Evolutionary conservation across 305 asterid species (phyloP), one percentile per base, ranked within the genome.

Genomic region (Caryopteris hybrid): DNA sequence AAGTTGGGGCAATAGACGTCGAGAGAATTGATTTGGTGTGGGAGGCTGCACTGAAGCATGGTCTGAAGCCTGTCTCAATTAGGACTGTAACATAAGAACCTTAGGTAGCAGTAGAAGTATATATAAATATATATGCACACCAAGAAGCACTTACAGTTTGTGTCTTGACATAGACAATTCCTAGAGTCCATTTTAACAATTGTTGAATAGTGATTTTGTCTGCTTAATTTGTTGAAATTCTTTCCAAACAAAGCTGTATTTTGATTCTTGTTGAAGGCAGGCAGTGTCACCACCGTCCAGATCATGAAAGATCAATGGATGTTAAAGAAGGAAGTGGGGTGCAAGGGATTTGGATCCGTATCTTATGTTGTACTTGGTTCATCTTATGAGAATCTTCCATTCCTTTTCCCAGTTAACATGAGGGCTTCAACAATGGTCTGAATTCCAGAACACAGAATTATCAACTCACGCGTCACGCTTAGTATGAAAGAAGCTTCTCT

Each of bases 1-100:
- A 92, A 70, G 98, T 89, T 8, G 98, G 96, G 62, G 95, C 98
- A 0, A 82, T 92, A 39, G 96, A 92, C 17, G 88, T 89, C 8
- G 85, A 85, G 36, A 72, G 90, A 48, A 92, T 92, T 45, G 96
- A 92, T 48, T 1, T 81, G 8, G 98, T 89, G 25, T 92, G 98
- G 96, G 75, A 82, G 8, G 95, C 98, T 69, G 98, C 98, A 64
- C 1, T 89, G 42, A 92, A 81, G 65, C 95, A 86, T 77, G 96
- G 98, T 2, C 66, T 92, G 17, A 89, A 80, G 81, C 96, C 96
- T 1, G 80, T 82, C 34, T 80, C 83, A 25, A 66, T n/a, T n/a
- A n/a, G 50, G 62, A 38, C 46, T 9, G 6, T 5, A 22, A 64
- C 55, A 64, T 55, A 23, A 46, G 47, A 42, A 11, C 14, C 31